Base-by-base conservation (phyloP, 2,329 filamentous ascomycete genomes). In the Ilyonectria sp. region DNA sequence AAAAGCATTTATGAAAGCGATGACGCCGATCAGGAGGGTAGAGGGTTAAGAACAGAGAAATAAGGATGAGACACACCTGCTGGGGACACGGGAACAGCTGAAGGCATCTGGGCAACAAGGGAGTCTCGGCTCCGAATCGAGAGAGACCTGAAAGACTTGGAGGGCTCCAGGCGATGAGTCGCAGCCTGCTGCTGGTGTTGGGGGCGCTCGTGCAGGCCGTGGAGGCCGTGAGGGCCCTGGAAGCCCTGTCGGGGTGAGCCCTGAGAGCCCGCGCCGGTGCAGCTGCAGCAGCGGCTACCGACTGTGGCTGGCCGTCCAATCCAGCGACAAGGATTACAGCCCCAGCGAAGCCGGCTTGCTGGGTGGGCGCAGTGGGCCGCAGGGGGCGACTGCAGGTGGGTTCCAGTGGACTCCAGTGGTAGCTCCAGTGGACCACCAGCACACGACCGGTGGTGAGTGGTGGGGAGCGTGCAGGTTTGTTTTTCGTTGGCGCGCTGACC, bases 11-110 rank as follows among this genome's bases (percentile, higher is more conserved):
- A 60, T 57, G 60, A 35, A 61, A 57, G 44, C 60, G 59, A 57
- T 59, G 47, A 47, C 52, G 53, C 63, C 59, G 43, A 71, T 47
- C 50, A 55, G 65, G 37, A 57, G 49, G 54, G 60, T 65, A 67
- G 60, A 65, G 59, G 44, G 54, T 33, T 44, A 23, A 23, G 35
- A 49, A 57, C 53, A 44, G 54, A 55, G 50, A 63, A 63, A 60
- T 50, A 62, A 62, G 55, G 60, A 56, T 26, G 43, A 67, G 53
- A 76, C 75, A 69, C 63, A 76, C 75, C 75, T 69, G 69, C 72
- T 72, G 72, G 73, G 72, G 71, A 67, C 63, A 75, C 72, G 54
- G 73, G 71, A 69, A 76, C 72, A 71, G 72, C 75, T 73, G 75
- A 76, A 76, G 75, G 75, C 75, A 76, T 76, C 72, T 73, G 73